Evolutionary conservation across 192 early-diverging fungal species (phyloP), one percentile per base, ranked within the genome.

Genomic region (Coemansia sp.): DNA sequence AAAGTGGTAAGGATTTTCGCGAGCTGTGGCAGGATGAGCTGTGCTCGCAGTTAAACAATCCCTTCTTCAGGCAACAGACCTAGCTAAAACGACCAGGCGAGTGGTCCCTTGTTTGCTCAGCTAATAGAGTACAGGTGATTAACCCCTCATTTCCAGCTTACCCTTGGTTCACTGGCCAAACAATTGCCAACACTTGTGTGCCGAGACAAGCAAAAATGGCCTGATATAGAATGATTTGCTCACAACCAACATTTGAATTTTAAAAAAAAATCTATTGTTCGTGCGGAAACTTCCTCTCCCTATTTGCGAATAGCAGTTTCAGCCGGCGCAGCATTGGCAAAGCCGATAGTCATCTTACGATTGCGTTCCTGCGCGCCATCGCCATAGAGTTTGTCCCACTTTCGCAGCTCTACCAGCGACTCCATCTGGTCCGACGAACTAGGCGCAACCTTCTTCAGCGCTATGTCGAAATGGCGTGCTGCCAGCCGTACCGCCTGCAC

Each of bases 301-400:
- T 44, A 44, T n/a, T 44, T 44, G 40, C 40, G 40, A 51, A 51
- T 51, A 51, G 19, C 50, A 12, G 26, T n/a, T 44, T 48, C 47
- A 17, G 47, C 47, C 19, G 54, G n/a, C 15, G 54, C 52, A 15
- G 54, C 28, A 37, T 61, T 56, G 28, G 67, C 69, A 60, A 81
- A 81, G 0, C 78, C 78, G 26, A 81, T 75, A 14, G 69, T 60
- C 44, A 64, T 36, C 64, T 69, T 75, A 57, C 66, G 72, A 12
- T 68, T 67, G 44, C 78, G 72, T 28, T 71, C 78, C 55, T 74
- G 72, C 5, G 85, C 86, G 15, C 86, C 90, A 72, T 95, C 93
- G 23, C 95, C 95, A 71, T 90, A 97, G 65, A 84, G 60, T 47
- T 82, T 85, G 78, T 94, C 91, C 94, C 94, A 98, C 73, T 98